Conservation (phyloP, 441 rosid species). For the Populus tomentosa region DNA sequence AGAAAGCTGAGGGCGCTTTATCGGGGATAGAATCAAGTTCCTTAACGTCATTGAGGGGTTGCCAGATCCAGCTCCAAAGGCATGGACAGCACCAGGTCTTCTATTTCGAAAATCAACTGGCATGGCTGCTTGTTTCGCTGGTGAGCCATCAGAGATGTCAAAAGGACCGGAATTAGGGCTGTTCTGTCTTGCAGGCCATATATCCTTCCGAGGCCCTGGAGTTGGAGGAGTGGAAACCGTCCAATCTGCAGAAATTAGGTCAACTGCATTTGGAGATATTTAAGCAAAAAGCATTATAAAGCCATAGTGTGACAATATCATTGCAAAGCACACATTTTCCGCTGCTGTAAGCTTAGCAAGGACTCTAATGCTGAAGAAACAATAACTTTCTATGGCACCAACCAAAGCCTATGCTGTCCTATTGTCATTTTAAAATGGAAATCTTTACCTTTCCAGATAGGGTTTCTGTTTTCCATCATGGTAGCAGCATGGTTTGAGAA, state of each 20-base stretch:
- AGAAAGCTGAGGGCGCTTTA: conserved; percentile 87
- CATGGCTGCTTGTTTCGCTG: conserved; percentile 46
- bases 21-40: conserved; percentile 86
- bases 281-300: conserved; percentile 25
- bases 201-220: conserved; percentile 88
- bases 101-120: conserved; percentile 59
- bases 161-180: conserved; percentile 72
- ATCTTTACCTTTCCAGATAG: conserved; percentile 60
- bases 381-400: neutral
- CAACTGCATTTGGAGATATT: conserved; percentile 53
- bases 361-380: neutral
- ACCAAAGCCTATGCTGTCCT: conserved; percentile 2
- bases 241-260: conserved; percentile 88
- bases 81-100: conserved; percentile 41
- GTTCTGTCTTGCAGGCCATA: conserved; percentile 85
- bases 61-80: conserved; percentile 48
- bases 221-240: conserved; percentile 72
- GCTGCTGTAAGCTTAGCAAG: neutral
- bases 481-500: conserved; percentile 56
- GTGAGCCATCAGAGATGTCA: conserved; percentile 55
- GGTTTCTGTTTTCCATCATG: conserved; percentile 66
- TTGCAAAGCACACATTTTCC: conserved; percentile 1
- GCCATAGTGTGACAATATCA: neutral
- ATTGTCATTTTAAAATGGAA: conserved; percentile 10
- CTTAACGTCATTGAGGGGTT: conserved; percentile 72